Conservation (phyloP, 2,329 filamentous ascomycete genomes). For the Didymella arachidicola region DNA sequence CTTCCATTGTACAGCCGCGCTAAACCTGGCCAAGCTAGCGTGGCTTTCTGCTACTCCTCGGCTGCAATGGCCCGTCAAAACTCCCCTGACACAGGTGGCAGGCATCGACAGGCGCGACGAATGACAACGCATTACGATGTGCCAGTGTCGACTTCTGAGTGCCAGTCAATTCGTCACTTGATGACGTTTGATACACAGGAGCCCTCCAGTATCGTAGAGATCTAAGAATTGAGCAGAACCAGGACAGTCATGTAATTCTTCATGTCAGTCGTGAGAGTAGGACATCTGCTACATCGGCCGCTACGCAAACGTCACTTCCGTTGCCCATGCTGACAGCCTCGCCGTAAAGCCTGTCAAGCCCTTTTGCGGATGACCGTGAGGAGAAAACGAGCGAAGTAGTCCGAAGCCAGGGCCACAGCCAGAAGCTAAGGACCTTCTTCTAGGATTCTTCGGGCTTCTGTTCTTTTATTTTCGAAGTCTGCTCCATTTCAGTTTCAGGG, state of each 20-base stretch:
- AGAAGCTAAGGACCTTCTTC: too few species aligned
- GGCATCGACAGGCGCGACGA: not conserved
- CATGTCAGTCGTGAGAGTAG: too few species aligned
- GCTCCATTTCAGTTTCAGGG: not conserved
- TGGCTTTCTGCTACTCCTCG: not conserved
- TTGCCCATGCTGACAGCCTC: not conserved
- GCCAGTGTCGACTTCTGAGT: not conserved
- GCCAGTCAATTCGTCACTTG: not conserved
- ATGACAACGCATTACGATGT: not conserved
- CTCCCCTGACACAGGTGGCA: not conserved
- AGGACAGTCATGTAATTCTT: too few species aligned
- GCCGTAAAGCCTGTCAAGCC: not conserved
- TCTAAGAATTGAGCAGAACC: not conserved
- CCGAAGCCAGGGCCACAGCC: not conserved
- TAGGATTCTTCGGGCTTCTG: too few species aligned
- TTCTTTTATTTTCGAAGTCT: not conserved
- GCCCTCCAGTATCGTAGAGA: too few species aligned
- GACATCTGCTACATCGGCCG: too few species aligned
- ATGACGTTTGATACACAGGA: too few species aligned
- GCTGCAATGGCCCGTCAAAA: not conserved
- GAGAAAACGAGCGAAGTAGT: not conserved
- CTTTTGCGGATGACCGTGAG: not conserved
- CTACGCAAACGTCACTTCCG: not conserved
- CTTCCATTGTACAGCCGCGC: not conserved
- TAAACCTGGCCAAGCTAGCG: not conserved